phyloP scores from a whole-genome alignment of 305 asterid species.

The Fraxinus nigra region DNA sequence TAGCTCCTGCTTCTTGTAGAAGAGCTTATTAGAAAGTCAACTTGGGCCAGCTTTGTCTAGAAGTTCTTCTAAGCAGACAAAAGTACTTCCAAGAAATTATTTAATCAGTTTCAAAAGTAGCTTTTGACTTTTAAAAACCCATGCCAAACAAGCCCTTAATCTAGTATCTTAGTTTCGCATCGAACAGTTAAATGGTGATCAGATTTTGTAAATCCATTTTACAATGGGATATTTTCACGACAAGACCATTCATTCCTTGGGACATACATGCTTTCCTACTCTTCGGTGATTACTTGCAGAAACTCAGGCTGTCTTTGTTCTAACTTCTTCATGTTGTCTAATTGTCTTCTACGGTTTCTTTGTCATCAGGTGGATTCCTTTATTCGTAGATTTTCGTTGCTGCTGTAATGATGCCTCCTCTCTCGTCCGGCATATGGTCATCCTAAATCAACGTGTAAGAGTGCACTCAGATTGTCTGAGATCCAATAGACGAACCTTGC shows the following conservation, averaged over 20 bases:
- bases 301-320: neutral
- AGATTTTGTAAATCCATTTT: neutral
- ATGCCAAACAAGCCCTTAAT: neutral
- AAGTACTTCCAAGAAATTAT: neutral
- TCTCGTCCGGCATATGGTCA: neutral
- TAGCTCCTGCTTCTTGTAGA: neutral
- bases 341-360: neutral
- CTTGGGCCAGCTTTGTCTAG: neutral
- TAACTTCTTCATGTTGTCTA: neutral
- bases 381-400: neutral
- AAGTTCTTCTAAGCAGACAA: neutral
- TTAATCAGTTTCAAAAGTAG: neutral
- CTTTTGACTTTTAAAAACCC: neutral
- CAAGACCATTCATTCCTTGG: neutral
- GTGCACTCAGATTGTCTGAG: neutral
- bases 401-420: neutral
- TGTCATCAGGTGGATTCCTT: conserved; percentile 13
- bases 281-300: neutral
- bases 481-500: conserved; percentile 19
- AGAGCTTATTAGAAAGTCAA: neutral
- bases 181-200: neutral
- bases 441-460: neutral
- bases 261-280: neutral
- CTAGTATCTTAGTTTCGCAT: neutral
- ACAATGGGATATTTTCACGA: neutral